Conservation (phyloP, 1,284 basidiomycete species). For the Sanghuangporus baumii region DNA sequence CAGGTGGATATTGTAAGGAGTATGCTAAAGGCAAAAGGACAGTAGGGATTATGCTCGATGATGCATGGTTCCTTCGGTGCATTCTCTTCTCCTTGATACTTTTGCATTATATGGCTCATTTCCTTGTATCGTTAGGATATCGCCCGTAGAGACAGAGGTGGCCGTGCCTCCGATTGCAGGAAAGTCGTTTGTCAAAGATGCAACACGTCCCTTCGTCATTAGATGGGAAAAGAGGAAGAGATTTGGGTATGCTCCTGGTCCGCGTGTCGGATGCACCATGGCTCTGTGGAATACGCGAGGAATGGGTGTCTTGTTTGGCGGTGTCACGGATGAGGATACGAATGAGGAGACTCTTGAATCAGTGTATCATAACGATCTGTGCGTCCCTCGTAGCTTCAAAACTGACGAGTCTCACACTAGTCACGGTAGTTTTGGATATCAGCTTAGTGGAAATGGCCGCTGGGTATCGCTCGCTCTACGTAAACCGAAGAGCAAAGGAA, state of each 20-base stretch:
- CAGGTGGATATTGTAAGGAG: conserved; percentile 89
- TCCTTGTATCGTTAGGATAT: conserved; percentile 28
- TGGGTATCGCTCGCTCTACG: conserved; percentile 80
- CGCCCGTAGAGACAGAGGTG: conserved; percentile 25
- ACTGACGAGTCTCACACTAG: not conserved
- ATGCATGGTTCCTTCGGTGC: conserved; percentile 86
- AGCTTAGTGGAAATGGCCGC: conserved; percentile 68
- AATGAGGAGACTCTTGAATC: conserved; percentile 84
- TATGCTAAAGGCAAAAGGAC: conserved; percentile 85
- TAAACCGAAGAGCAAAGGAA: conserved; percentile 53
- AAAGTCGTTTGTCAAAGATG: conserved; percentile 32
- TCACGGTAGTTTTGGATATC: conserved; percentile 67
- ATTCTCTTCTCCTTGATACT: conserved; percentile 17
- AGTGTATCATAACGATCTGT: conserved; percentile 84
- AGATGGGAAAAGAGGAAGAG: conserved; percentile 89
- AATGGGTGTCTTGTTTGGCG: conserved; percentile 84
- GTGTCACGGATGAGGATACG: conserved; percentile 86
- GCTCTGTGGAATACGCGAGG: conserved; percentile 63
- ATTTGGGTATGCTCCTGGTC: conserved; percentile 66
- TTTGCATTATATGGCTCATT: not conserved
- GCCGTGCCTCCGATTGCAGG: conserved; percentile 24
- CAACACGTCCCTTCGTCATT: conserved; percentile 44
- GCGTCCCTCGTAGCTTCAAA: conserved; percentile 22
- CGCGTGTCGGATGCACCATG: conserved; percentile 84
- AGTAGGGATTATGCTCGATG: conserved; percentile 84